phyloP scores from a whole-genome alignment of 768 basidiomycete genomes.

The Leccinum subtestaceum region DNA sequence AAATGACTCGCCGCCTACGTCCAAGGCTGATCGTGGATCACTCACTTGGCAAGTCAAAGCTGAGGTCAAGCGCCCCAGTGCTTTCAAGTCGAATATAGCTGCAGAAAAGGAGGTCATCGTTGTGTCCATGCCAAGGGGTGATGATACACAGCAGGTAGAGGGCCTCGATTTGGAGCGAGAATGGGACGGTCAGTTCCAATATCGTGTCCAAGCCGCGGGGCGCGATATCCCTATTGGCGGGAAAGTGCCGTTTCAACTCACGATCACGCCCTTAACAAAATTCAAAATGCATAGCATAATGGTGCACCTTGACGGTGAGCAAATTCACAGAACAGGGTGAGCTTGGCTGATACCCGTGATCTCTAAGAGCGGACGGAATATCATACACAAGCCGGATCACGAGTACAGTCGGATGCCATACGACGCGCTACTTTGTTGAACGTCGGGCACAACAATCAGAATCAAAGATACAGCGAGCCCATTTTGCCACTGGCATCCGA shows the following conservation, averaged over 20 bases:
- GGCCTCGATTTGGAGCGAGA: conserved; percentile 82
- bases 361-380: conserved; percentile 76
- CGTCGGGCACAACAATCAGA: conserved; percentile 41
- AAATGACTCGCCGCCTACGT: conserved; percentile 69
- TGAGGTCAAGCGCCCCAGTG: conserved; percentile 75
- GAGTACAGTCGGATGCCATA: conserved; percentile 69
- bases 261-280: conserved; percentile 81
- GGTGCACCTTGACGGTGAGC: conserved; percentile 77
- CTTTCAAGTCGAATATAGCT: conserved; percentile 71
- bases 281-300: conserved; percentile 74
- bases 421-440: conserved; percentile 59
- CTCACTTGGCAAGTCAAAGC: conserved; percentile 81
- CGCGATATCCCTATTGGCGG: conserved; percentile 84
- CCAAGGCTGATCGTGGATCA: conserved; percentile 71
- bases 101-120: conserved; percentile 71
- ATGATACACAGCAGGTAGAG: conserved; percentile 56
- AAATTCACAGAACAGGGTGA: not conserved
- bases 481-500: conserved; percentile 81
- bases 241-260: conserved; percentile 72
- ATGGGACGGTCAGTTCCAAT: conserved; percentile 89
- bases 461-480: conserved; percentile 51
- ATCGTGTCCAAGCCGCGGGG: conserved; percentile 70
- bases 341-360: not conserved
- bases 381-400: conserved; percentile 62
- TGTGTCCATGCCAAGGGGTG: conserved; percentile 59